Base-by-base conservation (phyloP, 2,329 filamentous ascomycete species). In the Chaetomium strumarium region DNA sequence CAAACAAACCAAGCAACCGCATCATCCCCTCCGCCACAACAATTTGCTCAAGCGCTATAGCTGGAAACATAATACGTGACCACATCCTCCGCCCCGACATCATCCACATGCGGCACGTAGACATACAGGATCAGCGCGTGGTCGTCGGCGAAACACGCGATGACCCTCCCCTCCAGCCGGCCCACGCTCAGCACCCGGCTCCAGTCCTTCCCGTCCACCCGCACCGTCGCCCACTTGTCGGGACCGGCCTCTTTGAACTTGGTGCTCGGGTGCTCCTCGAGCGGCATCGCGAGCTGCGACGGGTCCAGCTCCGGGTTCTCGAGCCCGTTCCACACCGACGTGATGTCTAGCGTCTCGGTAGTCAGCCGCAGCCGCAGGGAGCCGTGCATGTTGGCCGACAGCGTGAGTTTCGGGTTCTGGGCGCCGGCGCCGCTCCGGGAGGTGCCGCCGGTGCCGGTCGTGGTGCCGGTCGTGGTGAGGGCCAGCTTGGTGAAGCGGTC, bases 311-410 rank as follows among this genome's bases (percentile, higher is more conserved):
- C 84, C 7, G 93, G 92, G 67, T 97, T 96, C 51, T 84, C 83
- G 31, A 99, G 79, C 1, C 85, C 88, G 3, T 81, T 83, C 93
- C 93, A 99, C 40, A 86, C 80, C 63, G 86, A 93, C 53, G 84
- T 85, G 52, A 97, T 95, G 55, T 86, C 85, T 62, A 96, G 82
- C 8, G 86, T 82, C 66, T 97, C 91, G 1, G 90, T 93, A 34
- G 80, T 78, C 55, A 96, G 86, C 11, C 86, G 83, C 56, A 99
- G 76, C 43, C 84, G 84, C 52, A 99, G 73, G 53, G 84, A 85
- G 17, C 93, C 93, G 69, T 95, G 88, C 90, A 96, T 96, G 69
- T 96, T 99, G 30, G 91, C 93, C 49, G 86, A 86, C 40, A 97
- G 72, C 67, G 96, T 90, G 3, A 99, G 75, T 63, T 90, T 88